phyloP scores from a whole-genome alignment of 1,139 yeast species.

The Yamadazyma atmosphaerica region DNA sequence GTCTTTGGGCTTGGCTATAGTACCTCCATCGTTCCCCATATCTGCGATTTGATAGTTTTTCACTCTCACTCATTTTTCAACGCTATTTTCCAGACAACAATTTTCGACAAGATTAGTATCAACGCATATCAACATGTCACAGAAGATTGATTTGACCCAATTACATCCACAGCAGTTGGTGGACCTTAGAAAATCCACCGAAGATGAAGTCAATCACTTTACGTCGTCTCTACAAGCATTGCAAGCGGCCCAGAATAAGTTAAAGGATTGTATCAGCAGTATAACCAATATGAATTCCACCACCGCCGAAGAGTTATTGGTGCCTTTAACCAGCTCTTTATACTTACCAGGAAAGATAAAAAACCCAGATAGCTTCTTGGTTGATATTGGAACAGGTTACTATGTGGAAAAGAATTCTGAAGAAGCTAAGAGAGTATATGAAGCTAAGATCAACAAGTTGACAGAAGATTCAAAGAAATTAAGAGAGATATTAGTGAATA shows the following conservation, averaged over 20 bases:
- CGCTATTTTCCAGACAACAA: not conserved
- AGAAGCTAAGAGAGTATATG: slow-evolving; percentile 74
- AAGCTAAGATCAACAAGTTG: slow-evolving; percentile 70
- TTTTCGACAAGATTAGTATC: too few relatives aligned
- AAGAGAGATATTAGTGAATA: slow-evolving; percentile 70
- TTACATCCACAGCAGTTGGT: slow-evolving; percentile 82
- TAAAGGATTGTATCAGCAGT: slow-evolving; percentile 76
- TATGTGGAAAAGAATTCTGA: slow-evolving; percentile 75
- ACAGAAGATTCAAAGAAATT: slow-evolving; percentile 73
- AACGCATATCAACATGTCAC: slow-evolving; percentile 17
- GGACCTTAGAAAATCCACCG: slow-evolving; percentile 81
- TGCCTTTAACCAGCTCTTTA: slow-evolving; percentile 86
- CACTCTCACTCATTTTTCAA: not conserved
- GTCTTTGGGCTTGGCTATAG: slow-evolving; percentile 49
- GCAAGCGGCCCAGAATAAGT: slow-evolving; percentile 78
- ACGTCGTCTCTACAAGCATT: slow-evolving; percentile 83
- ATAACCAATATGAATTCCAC: slow-evolving; percentile 57
- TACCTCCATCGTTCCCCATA: slow-evolving; percentile 56
- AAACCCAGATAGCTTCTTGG: slow-evolving; percentile 69
- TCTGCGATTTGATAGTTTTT: not conserved
- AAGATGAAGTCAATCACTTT: slow-evolving; percentile 83
- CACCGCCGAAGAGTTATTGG: slow-evolving; percentile 56
- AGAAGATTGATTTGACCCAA: slow-evolving; percentile 58
- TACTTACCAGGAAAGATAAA: slow-evolving; percentile 82
- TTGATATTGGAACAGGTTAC: slow-evolving; percentile 96